Evolutionary conservation across 305 asterid species (phyloP), one percentile per base, ranked within the genome.

Genomic region (Ajuga reptans): DNA sequence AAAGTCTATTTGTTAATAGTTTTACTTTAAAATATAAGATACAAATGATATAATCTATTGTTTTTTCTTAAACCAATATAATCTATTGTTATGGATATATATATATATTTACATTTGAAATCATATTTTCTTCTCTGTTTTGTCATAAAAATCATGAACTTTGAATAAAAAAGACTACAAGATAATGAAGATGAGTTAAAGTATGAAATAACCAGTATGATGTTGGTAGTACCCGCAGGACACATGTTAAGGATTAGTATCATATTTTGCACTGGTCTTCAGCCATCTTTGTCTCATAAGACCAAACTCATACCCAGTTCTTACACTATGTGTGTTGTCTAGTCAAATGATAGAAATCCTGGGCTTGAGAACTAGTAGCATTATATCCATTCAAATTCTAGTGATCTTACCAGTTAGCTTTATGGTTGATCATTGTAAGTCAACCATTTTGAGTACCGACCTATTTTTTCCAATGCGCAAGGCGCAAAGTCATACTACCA

Each of bases 181-280:
- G 34, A 66, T 24, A 12, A 47, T 75, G 64, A 52, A 65, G 66
- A 49, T 65, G 24, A 47, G 47, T 39, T 31, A 64, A 34, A 31
- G 27, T 18, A 17, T 24, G 18, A 46, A 14, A 29, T 47, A 59
- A 57, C 41, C 52, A 34, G 17, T 33, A 69, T 3, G 21, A 10
- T 42, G 58, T 16, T 10, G 24, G 50, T 8, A 59, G 9, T 37
- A 21, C n/a, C 31, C 12, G 12, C 17, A 16, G 31, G 49, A 3
- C 24, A 45, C 45, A 50, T 36, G 39, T 45, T 21, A 12, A 16
- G 27, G 16, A 24, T 66, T 56, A 56, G 33, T 24, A 53, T 43
- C n/a, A 39, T 64, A 31, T 37, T 69, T 45, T 61, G 33, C 17
- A 39, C n/a, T 39, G 34, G 41, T 54, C 1, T 61, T 69, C 42